A percentile compares a stretch with the other conserved stretches of the same genome.
phyloP scores from a whole-genome alignment of 2,329 filamentous ascomycete genomes.

The Thielaviopsis ethacetica region DNA sequence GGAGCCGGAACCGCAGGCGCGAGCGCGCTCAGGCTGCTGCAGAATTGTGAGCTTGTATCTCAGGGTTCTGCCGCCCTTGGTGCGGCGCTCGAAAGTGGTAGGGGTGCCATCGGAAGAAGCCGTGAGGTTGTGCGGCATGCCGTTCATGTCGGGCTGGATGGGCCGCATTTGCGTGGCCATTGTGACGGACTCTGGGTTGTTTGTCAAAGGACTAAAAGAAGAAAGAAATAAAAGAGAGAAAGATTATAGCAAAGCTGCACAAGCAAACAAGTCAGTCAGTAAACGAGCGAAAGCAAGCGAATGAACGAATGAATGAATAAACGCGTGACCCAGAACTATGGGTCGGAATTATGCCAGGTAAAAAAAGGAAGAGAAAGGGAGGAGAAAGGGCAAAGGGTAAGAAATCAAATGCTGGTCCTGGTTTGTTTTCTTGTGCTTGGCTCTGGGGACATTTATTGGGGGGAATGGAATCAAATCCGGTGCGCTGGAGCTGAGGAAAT shows the following conservation, averaged over 20 bases:
- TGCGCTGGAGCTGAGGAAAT: neutral
- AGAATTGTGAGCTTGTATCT: slow-evolving; percentile 74
- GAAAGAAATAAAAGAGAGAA: neutral
- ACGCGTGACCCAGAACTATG: neutral
- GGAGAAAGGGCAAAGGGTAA: neutral
- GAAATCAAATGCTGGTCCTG: neutral
- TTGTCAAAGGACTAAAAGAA: neutral
- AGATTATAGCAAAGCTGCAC: neutral
- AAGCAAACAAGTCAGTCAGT: neutral
- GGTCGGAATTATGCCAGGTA: neutral
- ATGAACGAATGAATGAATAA: neutral
- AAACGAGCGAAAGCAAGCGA: neutral
- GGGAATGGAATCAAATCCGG: neutral
- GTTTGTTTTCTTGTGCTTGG: neutral
- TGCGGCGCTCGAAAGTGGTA: slow-evolving; percentile 26
- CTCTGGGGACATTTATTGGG: neutral
- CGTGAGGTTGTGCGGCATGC: neutral
- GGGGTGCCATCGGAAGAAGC: slow-evolving; percentile 1
- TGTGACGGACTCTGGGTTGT: neutral
- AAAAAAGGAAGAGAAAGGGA: neutral
- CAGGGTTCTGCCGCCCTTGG: slow-evolving; percentile 58
- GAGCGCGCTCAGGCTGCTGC: slow-evolving; percentile 84
- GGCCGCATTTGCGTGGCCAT: slow-evolving; percentile 11
- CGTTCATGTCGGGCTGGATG: slow-evolving; percentile 6
- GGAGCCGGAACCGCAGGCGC: slow-evolving; percentile 86